Evolutionary conservation across 2,329 filamentous ascomycete genomes (phyloP).

Genomic region (Colletotrichum lentis): DNA sequence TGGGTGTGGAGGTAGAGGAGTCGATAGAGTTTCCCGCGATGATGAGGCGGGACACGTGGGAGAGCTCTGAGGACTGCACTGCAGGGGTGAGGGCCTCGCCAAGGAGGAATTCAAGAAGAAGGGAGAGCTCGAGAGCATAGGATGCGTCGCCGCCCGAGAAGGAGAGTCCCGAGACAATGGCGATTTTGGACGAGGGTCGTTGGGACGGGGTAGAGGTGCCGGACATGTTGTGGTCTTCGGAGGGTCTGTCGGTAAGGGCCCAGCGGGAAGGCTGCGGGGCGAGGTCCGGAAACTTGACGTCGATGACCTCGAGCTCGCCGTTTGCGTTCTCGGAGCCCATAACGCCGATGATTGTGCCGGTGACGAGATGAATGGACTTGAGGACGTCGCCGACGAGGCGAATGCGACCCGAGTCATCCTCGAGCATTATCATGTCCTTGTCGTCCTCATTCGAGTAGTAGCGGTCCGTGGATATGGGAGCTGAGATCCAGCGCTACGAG

Average conservation of each 20-base stretch:
- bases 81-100: slow-evolving; percentile 75
- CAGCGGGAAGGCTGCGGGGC: slow-evolving; percentile 83
- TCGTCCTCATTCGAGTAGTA: slow-evolving; percentile 70
- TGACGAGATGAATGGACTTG: slow-evolving; percentile 77
- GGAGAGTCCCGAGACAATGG: slow-evolving; percentile 86
- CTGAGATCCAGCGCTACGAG: slow-evolving; percentile 84
- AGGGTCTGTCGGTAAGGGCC: slow-evolving; percentile 66
- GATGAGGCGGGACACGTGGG: slow-evolving; percentile 82
- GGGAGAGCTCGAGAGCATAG: slow-evolving; percentile 76
- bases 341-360: slow-evolving; percentile 92
- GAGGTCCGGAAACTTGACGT: slow-evolving; percentile 87
- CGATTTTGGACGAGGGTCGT: slow-evolving; percentile 65
- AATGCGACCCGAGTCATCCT: slow-evolving; percentile 93
- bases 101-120: slow-evolving; percentile 86
- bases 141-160: slow-evolving; percentile 79
- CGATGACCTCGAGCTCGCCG: slow-evolving; percentile 91
- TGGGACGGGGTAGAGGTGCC: slow-evolving; percentile 45
- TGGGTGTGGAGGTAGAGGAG: slow-evolving; percentile 68
- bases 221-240: slow-evolving; percentile 66
- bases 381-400: slow-evolving; percentile 77
- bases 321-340: slow-evolving; percentile 92
- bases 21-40: slow-evolving; percentile 89
- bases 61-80: slow-evolving; percentile 64
- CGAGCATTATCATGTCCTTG: slow-evolving; percentile 79
- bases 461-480: slow-evolving; percentile 77